These are phyloP conservation scores for Lophiostoma macrostomum DNA, from an alignment of 495 filamentous ascomycete genomes.

Conservation along the genomic window DNA sequence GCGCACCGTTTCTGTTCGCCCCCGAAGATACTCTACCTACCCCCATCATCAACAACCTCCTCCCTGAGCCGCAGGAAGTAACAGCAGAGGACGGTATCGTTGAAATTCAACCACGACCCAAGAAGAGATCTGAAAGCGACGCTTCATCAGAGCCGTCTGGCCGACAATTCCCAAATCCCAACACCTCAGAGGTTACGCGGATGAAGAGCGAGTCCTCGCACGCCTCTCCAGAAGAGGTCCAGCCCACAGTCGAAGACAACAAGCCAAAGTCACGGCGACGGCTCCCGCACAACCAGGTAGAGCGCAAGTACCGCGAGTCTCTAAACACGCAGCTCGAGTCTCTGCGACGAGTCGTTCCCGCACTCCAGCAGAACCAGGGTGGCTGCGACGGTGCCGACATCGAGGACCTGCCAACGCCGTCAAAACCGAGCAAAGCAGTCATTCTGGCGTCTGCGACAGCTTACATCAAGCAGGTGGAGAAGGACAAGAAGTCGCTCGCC, in stretches of 20 bases:
- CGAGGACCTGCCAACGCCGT: slow-evolving; percentile 32
- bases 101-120: slow-evolving; percentile 28
- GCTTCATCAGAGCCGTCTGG: slow-evolving; percentile 22
- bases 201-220: slow-evolving; percentile 19
- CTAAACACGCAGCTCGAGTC: slow-evolving; percentile 37
- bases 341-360: slow-evolving; percentile 31
- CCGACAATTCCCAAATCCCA: slow-evolving; percentile 21
- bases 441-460: slow-evolving; percentile 34
- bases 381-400: slow-evolving; percentile 30
- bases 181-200: background rate
- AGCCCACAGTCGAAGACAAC: too few species aligned
- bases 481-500: slow-evolving; percentile 25
- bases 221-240: slow-evolving; percentile 22
- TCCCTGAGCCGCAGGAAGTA: slow-evolving; percentile 11
- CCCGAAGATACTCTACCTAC: slow-evolving; percentile 20
- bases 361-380: slow-evolving; percentile 29
- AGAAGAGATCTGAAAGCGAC: slow-evolving; percentile 33
- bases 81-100: slow-evolving; percentile 30
- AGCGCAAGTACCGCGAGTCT: slow-evolving; percentile 36
- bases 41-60: slow-evolving; percentile 4
- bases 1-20: slow-evolving; percentile 35
- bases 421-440: slow-evolving; percentile 36
- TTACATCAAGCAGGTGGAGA: slow-evolving; percentile 39
- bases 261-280: slow-evolving; percentile 30
- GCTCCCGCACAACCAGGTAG: slow-evolving; percentile 37